Percentiles rank a stretch among this genome's conserved stretches.
Conservation (phyloP, 1,284 basidiomycete species). For the Fistulinella staudtii region DNA sequence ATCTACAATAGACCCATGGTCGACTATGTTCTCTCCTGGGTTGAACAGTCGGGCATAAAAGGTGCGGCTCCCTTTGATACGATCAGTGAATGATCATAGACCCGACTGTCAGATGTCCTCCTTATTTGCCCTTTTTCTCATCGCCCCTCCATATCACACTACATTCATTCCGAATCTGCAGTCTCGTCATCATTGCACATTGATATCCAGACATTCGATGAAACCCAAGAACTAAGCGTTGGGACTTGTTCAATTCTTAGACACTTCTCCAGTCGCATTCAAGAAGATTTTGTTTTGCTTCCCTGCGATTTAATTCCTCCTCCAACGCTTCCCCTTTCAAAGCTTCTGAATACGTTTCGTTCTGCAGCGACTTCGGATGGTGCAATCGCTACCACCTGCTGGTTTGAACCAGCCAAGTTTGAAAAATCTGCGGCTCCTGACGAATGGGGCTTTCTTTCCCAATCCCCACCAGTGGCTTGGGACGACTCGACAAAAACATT, state of each 20-base stretch:
- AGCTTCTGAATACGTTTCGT: constrained; percentile 80
- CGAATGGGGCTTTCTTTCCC: constrained; percentile 55
- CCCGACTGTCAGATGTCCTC: constrained; percentile 62
- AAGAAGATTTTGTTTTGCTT: constrained; percentile 84
- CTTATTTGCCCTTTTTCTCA: constrained; percentile 79
- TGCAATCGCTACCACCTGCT: constrained; percentile 73
- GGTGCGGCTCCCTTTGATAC: constrained; percentile 45
- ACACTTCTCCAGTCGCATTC: constrained; percentile 65
- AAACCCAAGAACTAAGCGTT: constrained; percentile 55
- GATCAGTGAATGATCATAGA: constrained; percentile 7
- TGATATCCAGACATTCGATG: constrained; percentile 73
- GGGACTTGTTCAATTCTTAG: constrained; percentile 71
- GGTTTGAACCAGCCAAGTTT: constrained; percentile 56
- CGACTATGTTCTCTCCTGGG: constrained; percentile 80
- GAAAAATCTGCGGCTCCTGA: constrained; percentile 58
- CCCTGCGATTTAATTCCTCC: constrained; percentile 90
- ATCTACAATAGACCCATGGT: constrained; percentile 86
- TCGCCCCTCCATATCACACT: constrained; percentile 71
- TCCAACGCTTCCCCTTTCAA: constrained; percentile 62
- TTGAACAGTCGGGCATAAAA: constrained; percentile 82
- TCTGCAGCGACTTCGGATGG: constrained; percentile 60
- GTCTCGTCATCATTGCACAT: constrained; percentile 58
- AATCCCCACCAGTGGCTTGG: constrained; percentile 57
- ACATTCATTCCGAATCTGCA: constrained; percentile 67
- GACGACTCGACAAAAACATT: constrained; percentile 64